Conservation (phyloP, 306 rosid species). For the Cicer judaicum region DNA sequence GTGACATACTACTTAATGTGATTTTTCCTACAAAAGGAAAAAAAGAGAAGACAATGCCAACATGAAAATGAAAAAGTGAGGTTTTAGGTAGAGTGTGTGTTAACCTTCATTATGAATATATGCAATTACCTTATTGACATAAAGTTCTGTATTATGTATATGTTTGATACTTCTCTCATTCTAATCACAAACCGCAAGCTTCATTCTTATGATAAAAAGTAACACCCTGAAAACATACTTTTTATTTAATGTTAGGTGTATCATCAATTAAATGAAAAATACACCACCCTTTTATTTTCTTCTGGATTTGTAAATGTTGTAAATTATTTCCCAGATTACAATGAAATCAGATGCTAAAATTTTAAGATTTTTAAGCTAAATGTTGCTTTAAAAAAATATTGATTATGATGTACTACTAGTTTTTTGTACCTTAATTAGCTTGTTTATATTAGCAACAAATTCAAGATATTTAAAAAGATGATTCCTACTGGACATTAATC, state of each 20-base stretch:
- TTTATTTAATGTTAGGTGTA: slow-evolving; percentile 44
- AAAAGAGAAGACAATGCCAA: background rate
- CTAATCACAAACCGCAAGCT: slow-evolving; percentile 36
- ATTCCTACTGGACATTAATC: too few relatives aligned
- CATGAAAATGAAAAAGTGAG: slow-evolving; percentile 13
- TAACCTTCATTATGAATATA: slow-evolving; percentile 41
- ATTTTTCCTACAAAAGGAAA: background rate
- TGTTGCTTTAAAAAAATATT: background rate
- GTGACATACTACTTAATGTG: slow-evolving; percentile 15
- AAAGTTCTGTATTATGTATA: slow-evolving; percentile 10
- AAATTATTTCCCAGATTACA: slow-evolving; percentile 25
- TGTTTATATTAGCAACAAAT: background rate
- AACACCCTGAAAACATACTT: slow-evolving; percentile 40
- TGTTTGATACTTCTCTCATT: slow-evolving; percentile 17
- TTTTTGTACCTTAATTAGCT: slow-evolving; percentile 1
- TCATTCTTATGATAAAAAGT: slow-evolving; percentile 49
- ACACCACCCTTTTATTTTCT: slow-evolving; percentile 29
- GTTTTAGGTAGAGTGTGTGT: slow-evolving; percentile 28
- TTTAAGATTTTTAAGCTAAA: background rate
- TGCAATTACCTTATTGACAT: slow-evolving; percentile 25
- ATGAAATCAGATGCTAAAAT: slow-evolving; percentile 13
- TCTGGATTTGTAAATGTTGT: slow-evolving; percentile 4
- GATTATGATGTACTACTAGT: slow-evolving; percentile 13
- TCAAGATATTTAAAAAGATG: too few relatives aligned
- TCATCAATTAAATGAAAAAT: slow-evolving; percentile 43